These are phyloP conservation scores for Xerocomellus dryophilus DNA, from an alignment of 768 basidiomycete genomes.

Conservation along the genomic window DNA sequence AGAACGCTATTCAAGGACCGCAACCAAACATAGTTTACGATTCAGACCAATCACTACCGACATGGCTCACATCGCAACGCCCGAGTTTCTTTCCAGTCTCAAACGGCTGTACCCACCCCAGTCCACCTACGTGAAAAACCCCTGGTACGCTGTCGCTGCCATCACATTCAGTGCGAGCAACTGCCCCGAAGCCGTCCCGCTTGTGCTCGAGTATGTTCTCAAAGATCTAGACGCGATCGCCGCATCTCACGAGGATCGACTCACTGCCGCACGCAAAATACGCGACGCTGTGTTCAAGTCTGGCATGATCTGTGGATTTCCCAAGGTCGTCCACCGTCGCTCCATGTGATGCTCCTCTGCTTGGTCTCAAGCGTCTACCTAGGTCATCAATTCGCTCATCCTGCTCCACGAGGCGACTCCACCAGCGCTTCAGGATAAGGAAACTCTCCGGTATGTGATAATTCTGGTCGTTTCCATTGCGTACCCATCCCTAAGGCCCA, in stretches of 20 bases:
- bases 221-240: slow-evolving; percentile 38
- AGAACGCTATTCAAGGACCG: neutral
- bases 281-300: slow-evolving; percentile 63
- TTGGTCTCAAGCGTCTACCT: neutral
- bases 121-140: slow-evolving; percentile 33
- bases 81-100: slow-evolving; percentile 42
- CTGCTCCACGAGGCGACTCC: slow-evolving; percentile 52
- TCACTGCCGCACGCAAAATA: slow-evolving; percentile 50
- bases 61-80: slow-evolving; percentile 35
- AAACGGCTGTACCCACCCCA: slow-evolving; percentile 44
- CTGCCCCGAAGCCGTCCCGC: slow-evolving; percentile 53
- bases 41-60: neutral
- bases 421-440: slow-evolving; percentile 46
- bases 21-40: neutral
- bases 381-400: slow-evolving; percentile 54
- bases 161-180: slow-evolving; percentile 60
- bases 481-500: neutral
- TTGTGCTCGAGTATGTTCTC: slow-evolving; percentile 50
- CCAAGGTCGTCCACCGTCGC: slow-evolving; percentile 41
- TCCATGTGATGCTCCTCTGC: too few species aligned
- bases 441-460: slow-evolving; percentile 42
- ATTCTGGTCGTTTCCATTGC: neutral
- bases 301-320: slow-evolving; percentile 54
- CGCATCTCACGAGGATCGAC: slow-evolving; percentile 34
- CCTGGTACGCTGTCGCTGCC: slow-evolving; percentile 60